A percentile compares a stretch with the other conserved stretches of the same genome.
Evolutionary conservation across 2,329 filamentous ascomycete genomes (phyloP).

Genomic region (Penicillium sp.): DNA sequence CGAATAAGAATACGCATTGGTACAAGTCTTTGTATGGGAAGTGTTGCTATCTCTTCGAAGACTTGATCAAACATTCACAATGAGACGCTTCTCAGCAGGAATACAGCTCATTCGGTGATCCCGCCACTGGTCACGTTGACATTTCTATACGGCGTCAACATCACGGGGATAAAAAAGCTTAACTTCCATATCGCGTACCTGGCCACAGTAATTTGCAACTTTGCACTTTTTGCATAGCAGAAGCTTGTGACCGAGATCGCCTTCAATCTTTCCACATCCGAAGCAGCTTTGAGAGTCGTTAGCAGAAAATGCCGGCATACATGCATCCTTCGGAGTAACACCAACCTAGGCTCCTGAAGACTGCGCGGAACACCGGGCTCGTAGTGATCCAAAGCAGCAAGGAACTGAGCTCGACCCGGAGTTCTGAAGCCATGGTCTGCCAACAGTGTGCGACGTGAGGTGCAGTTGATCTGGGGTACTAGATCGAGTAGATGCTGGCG

Average conservation of each 20-base stretch:
- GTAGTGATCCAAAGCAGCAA: slow-evolving; percentile 6
- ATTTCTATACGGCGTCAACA: not conserved
- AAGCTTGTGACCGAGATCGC: not conserved
- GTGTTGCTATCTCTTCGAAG: too few species aligned
- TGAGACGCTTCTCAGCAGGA: not conserved
- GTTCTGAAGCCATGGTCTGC: not conserved
- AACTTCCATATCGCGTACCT: not conserved
- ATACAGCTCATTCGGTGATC: not conserved
- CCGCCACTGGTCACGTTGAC: not conserved
- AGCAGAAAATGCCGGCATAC: not conserved
- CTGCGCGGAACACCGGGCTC: slow-evolving; percentile 1
- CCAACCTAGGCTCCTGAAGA: slow-evolving; percentile 1
- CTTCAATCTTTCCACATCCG: slow-evolving; percentile 2
- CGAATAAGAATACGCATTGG: too few species aligned
- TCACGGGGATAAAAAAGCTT: too few species aligned
- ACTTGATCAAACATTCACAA: not conserved
- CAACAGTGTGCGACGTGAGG: not conserved
- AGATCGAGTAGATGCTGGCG: not conserved
- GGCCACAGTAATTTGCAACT: not conserved
- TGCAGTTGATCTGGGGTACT: not conserved
- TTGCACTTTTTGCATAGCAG: not conserved
- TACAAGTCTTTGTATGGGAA: not conserved
- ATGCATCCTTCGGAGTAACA: not conserved
- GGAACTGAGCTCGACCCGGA: slow-evolving; percentile 7
- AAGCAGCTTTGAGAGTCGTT: slow-evolving; percentile 1